phyloP scores from a whole-genome alignment of 805 yeast genomes.

The Lachancea thermotolerans region DNA sequence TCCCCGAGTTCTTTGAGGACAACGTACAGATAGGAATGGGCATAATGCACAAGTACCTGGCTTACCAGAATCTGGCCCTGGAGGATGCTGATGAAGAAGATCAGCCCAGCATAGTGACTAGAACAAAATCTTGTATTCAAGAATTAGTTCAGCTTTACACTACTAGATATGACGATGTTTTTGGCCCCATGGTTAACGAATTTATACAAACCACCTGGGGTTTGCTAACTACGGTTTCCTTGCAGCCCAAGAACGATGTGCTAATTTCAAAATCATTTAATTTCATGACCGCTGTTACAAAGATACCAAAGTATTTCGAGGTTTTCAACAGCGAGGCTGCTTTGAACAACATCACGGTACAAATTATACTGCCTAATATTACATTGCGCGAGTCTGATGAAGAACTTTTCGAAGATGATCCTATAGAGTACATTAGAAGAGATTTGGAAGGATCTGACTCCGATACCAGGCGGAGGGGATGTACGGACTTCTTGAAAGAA shows the following conservation, averaged over 20 bases:
- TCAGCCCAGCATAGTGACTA: constrained; percentile 62
- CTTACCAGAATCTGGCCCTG: constrained; percentile 48
- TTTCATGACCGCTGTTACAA: constrained; percentile 76
- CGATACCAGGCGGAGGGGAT: constrained; percentile 85
- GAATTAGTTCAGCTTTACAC: constrained; percentile 82
- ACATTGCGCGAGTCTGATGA: constrained; percentile 81
- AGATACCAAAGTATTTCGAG: constrained; percentile 58
- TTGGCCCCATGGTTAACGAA: constrained; percentile 65
- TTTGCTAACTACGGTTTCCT: constrained; percentile 56
- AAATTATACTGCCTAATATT: constrained; percentile 84
- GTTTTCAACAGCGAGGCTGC: constrained; percentile 57
- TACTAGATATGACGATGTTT: constrained; percentile 86
- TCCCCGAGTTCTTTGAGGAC: constrained; percentile 97
- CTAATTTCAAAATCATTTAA: constrained; percentile 74
- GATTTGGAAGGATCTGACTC: constrained; percentile 94
- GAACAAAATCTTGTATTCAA: constrained; percentile 72
- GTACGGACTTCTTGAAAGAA: constrained; percentile 88
- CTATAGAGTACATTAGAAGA: constrained; percentile 83
- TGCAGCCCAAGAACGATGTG: constrained; percentile 74
- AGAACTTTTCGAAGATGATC: constrained; percentile 94
- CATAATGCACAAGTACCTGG: constrained; percentile 73
- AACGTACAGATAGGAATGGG: constrained; percentile 70
- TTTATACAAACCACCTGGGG: constrained; percentile 84
- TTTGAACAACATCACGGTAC: constrained; percentile 69
- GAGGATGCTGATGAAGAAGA: constrained; percentile 50